Conservation (phyloP, 2,329 filamentous ascomycete species). For the Fusarium gaditjirri region DNA sequence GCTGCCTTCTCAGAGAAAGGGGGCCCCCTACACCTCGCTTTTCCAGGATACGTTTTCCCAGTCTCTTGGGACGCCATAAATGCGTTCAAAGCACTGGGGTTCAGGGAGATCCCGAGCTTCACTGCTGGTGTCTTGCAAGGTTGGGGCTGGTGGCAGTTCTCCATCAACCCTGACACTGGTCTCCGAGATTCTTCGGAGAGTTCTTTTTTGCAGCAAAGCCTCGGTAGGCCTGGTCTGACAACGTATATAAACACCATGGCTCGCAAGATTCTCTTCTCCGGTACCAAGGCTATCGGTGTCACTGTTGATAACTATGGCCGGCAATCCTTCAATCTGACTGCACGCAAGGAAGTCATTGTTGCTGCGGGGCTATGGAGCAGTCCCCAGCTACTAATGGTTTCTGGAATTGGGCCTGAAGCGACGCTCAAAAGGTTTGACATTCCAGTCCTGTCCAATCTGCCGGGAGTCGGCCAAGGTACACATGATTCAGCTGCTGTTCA, state of each 20-base stretch:
- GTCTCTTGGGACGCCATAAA: neutral
- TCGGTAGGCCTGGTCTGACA: neutral
- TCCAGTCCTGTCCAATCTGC: neutral
- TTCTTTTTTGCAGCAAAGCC: neutral
- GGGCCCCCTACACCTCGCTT: neutral
- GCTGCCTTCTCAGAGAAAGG: neutral
- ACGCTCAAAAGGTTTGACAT: neutral
- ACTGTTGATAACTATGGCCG: neutral
- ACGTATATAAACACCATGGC: neutral
- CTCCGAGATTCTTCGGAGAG: slow-evolving; percentile 9
- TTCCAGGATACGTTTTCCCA: neutral
- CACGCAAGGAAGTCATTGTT: neutral
- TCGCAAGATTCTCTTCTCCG: neutral
- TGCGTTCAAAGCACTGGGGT: slow-evolving; percentile 4
- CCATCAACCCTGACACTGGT: slow-evolving; percentile 9
- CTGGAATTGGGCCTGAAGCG: neutral
- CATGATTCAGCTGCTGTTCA: slow-evolving; percentile 2
- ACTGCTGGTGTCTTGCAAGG: slow-evolving; percentile 7
- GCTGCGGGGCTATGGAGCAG: neutral
- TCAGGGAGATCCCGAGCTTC: slow-evolving; percentile 7
- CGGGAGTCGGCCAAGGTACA: neutral
- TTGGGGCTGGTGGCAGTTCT: slow-evolving; percentile 18
- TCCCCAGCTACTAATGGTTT: slow-evolving; percentile 2
- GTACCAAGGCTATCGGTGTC: neutral
- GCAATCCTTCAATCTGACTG: neutral